Base-by-base conservation (phyloP, 306 rosid species). In the Echinosophora koreensis region DNA sequence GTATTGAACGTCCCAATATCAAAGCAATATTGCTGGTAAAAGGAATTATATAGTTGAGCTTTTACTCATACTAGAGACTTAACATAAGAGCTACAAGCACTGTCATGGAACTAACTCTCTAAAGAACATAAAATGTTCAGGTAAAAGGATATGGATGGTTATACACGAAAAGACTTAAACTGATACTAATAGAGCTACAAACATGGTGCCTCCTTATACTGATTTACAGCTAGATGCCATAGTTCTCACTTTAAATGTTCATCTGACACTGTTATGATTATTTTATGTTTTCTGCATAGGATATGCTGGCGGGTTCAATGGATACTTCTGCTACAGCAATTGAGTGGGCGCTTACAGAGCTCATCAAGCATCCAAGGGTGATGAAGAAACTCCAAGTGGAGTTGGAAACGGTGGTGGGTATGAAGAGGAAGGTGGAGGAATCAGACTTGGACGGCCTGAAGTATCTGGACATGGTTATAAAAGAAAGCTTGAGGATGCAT, bases 11-110 rank as follows among this genome's bases (percentile, higher is more conserved):
- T 3, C 6, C 88, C 27, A 58, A 85, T 72, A 84, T 93, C 85
- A 93, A 93, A 85, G 90, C 91, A n/a, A 56, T 86, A 15, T 64
- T 93, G 46, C 70, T 88, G 89, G 92, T 86, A 83, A 75, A 0
- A 9, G 9, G n/a, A 44, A 66, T 66, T 8, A 18, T 28, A 52
- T 41, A 30, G 6, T 73, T 56, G 15, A 44, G 22, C 9, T 56
- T 51, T 5, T 32, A 8, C 12, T 13, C 16, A 47, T 3, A 10
- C 4, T 11, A 46, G 2, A 42, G 9, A 41, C 3, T 42, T 9
- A 42, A 42, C 49, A 42, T 10, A 42, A 9, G 46, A 42, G 3
- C 49, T 42, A 2, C 3, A 42, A 42, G 12, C 49, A 28, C 30
- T 28, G 30, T 28, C 30, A 28, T 28, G 30, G 30, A 28, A 28